phyloP scores from a whole-genome alignment of 352 stramenopile genomes.

The Phytophthora palmivora region DNA sequence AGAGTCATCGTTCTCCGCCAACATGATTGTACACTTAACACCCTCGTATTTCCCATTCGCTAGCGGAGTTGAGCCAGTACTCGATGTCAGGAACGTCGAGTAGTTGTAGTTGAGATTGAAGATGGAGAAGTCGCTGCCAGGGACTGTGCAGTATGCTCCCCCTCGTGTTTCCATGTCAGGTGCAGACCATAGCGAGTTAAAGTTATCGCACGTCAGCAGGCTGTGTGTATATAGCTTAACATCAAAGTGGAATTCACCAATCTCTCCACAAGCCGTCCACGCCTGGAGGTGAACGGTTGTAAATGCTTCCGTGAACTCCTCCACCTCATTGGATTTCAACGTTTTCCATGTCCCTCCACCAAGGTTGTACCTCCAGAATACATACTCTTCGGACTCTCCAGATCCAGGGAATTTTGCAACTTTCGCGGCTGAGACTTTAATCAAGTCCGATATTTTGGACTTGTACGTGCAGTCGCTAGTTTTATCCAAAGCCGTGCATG shows the following conservation, averaged over 20 bases:
- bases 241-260: conserved; percentile 35
- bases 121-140: conserved; percentile 31
- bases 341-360: conserved; percentile 4
- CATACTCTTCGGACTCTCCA: neutral
- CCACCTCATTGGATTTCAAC: neutral
- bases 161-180: too few species aligned
- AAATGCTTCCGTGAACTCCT: conserved; percentile 25
- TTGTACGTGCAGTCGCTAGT: neutral
- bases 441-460: neutral
- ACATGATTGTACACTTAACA: conserved; percentile 5
- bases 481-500: neutral
- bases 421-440: neutral
- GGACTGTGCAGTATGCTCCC: conserved; percentile 19
- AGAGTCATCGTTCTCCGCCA: too few species aligned
- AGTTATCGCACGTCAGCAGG: conserved; percentile 17
- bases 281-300: conserved; percentile 55
- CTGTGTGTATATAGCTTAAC: conserved; percentile 50
- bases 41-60: conserved; percentile 8
- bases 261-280: conserved; percentile 54
- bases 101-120: conserved; percentile 21
- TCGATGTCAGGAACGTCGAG: too few species aligned
- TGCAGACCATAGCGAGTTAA: neutral
- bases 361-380: neutral
- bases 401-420: neutral
- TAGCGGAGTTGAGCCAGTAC: neutral